A percentile compares a stretch with the other conserved stretches of the same genome.
Conservation (phyloP, 2,329 filamentous ascomycete genomes). For the Massarina eburnea region DNA sequence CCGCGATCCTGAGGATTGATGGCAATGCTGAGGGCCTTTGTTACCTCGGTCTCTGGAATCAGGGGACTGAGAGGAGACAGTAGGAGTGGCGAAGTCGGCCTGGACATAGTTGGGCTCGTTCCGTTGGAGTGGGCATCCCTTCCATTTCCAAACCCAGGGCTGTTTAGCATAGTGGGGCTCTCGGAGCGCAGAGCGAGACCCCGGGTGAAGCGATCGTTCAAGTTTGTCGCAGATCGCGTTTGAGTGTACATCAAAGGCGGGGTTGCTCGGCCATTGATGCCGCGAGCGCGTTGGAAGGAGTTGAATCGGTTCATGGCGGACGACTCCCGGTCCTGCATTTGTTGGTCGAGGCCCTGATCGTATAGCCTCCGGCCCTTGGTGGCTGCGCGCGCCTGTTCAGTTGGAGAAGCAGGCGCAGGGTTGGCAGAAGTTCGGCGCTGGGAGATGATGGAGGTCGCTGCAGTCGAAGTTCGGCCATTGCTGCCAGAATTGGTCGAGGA, state of each 20-base stretch:
- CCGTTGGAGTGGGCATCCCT: conserved; percentile 38
- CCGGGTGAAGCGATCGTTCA: conserved; percentile 49
- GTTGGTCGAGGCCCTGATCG: conserved; percentile 77
- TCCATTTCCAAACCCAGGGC: conserved; percentile 29
- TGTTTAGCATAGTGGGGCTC: conserved; percentile 51
- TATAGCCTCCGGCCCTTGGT: conserved; percentile 77
- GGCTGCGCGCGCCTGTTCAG: conserved; percentile 62
- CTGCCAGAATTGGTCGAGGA: conserved; percentile 80
- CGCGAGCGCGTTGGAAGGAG: conserved; percentile 66
- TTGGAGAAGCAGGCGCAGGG: conserved; percentile 29
- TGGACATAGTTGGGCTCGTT: conserved; percentile 45
- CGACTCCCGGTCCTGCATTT: conserved; percentile 77
- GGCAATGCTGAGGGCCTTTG: conserved; percentile 59
- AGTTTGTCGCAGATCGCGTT: conserved; percentile 50
- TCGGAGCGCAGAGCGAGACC: conserved; percentile 45
- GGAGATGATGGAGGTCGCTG: conserved; percentile 85
- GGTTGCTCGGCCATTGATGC: conserved; percentile 54
- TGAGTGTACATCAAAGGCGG: conserved; percentile 46
- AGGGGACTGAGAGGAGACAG: conserved; percentile 66
- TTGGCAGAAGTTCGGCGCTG: conserved; percentile 53
- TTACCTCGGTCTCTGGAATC: conserved; percentile 72
- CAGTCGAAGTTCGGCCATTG: conserved; percentile 72
- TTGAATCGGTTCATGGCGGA: conserved; percentile 79
- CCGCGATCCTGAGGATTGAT: conserved; percentile 76
- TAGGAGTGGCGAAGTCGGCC: conserved; percentile 56